Evolutionary conservation across 768 basidiomycete species (phyloP), one percentile per base, ranked within the genome.

Genomic region (Lentinula lateritia): DNA sequence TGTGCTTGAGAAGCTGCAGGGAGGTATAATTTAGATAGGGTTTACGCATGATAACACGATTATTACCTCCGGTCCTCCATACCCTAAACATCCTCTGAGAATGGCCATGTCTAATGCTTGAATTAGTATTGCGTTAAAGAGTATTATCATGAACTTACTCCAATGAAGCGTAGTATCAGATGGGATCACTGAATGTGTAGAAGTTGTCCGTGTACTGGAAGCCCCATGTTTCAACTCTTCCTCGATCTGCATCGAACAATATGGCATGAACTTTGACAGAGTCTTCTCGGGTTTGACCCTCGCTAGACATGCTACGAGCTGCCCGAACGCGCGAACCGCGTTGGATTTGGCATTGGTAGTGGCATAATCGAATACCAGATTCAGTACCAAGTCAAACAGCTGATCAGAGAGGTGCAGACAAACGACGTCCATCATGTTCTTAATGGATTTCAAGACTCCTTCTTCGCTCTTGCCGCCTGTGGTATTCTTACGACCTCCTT

Each of bases 121-220:
- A 8, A 58, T 62, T 13, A 41, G 41, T 18, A 28, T 28, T 4
- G 1, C 3, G 3, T 28, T 28, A 3, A 2, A 34, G 34, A 58
- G 38, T 10, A 48, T 50, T 59, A 45, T 36, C 50, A 36, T 53
- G 36, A 57, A 67, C 86, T 74, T 67, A 93, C 92, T 95, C 92
- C 95, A 97, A 71, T 97, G 95, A 57, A 98, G 76, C 6, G 93
- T 93, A 6, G 92, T 93, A 66, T 93, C 92, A 2, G 90, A 91
- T 6, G 92, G 88, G 2, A 90, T 81, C 9, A 88, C 86, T 39
- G 83, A 80, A 65, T 88, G 84, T 5, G 82, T 82, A 1, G 89
- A 90, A 2, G 92, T 93, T 18, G 90, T 93, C 48, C 93, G 79
- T 36, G 89, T 78, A 64, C 89, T 91, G 32, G 93, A 94, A 2